A percentile compares a stretch with the other conserved stretches of the same genome.
Evolutionary conservation across 2,329 filamentous ascomycete genomes (phyloP).

Genomic region (Calonectria hawksworthii): DNA sequence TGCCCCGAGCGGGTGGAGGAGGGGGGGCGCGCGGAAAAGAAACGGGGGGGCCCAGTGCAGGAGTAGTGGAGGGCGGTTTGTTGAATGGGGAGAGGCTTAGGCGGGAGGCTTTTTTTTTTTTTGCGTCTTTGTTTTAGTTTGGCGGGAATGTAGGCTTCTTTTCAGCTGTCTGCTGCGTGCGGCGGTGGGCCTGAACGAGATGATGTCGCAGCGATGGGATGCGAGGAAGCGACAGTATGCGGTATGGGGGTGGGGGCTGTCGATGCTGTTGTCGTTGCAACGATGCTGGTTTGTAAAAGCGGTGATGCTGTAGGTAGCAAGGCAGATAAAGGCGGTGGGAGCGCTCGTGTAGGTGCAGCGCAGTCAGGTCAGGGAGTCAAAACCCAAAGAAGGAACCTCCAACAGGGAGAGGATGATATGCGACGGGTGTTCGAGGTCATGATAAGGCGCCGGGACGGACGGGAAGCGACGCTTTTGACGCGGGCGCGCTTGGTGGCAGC

Average conservation of each 20-base stretch:
- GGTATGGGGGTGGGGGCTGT: conserved; percentile 6
- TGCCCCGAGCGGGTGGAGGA: conserved; percentile 21
- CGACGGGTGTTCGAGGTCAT: conserved; percentile 56
- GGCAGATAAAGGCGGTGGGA: conserved; percentile 20
- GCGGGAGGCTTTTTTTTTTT: conserved; percentile 8
- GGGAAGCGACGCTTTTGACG: conserved; percentile 26
- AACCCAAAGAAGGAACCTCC: conserved; percentile 57
- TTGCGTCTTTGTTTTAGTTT: conserved; percentile 16
- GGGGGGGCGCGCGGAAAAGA: conserved; percentile 27
- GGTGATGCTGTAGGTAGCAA: conserved; percentile 12
- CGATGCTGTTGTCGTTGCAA: conserved; percentile 17
- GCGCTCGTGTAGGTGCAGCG: conserved; percentile 24
- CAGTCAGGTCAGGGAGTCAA: conserved; percentile 58
- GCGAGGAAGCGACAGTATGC: conserved; percentile 11
- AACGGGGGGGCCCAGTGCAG: conserved; percentile 23
- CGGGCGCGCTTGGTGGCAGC: conserved; percentile 29
- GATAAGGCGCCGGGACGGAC: conserved; percentile 48
- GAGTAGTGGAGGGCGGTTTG: conserved; percentile 28
- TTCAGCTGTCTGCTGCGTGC: conserved; percentile 30
- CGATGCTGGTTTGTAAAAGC: conserved; percentile 15
- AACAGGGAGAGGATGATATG: conserved; percentile 55
- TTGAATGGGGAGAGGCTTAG: conserved; percentile 26
- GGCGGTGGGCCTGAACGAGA: conserved; percentile 19
- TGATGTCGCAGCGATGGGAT: conserved; percentile 14
- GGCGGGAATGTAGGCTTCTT: conserved; percentile 31